Conservation (phyloP, 768 basidiomycete species). For the Boletus edulis region DNA sequence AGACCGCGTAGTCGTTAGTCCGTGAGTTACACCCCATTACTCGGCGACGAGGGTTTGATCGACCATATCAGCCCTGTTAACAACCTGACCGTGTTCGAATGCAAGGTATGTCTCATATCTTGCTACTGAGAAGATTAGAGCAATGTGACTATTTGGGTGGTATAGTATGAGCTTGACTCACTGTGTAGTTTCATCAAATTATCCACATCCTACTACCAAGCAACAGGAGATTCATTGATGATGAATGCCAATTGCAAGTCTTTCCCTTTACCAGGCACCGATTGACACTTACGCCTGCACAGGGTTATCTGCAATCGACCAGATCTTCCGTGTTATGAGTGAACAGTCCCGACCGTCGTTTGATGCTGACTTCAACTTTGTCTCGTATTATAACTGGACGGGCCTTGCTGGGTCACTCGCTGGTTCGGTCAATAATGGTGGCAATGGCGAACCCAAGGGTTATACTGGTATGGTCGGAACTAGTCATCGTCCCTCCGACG, state of each 20-base stretch:
- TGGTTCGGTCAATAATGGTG: conserved; percentile 61
- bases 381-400: conserved; percentile 84
- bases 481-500: conserved; percentile 75
- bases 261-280: not conserved
- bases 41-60: not conserved
- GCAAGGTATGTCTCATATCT: conserved; percentile 52
- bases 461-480: conserved; percentile 76
- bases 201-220: conserved; percentile 67
- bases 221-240: conserved; percentile 69
- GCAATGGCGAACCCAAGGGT: conserved; percentile 74
- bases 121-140: not conserved
- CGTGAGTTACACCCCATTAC: conserved; percentile 44
- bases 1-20: conserved; percentile 66
- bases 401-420: conserved; percentile 58
- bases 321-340: conserved; percentile 73
- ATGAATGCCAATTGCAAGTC: conserved; percentile 65
- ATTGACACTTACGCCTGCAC: not conserved
- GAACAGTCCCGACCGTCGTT: conserved; percentile 75
- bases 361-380: conserved; percentile 66
- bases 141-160: not conserved
- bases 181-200: conserved; percentile 78
- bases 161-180: conserved; percentile 76
- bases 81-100: conserved; percentile 73
- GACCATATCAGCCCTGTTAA: conserved; percentile 52
- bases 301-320: conserved; percentile 69